A percentile compares a stretch with the other conserved stretches of the same genome.
These are phyloP conservation scores for Suhomyces tanzawaensis DNA, from an alignment of 805 yeast species.

Conservation along the genomic window DNA sequence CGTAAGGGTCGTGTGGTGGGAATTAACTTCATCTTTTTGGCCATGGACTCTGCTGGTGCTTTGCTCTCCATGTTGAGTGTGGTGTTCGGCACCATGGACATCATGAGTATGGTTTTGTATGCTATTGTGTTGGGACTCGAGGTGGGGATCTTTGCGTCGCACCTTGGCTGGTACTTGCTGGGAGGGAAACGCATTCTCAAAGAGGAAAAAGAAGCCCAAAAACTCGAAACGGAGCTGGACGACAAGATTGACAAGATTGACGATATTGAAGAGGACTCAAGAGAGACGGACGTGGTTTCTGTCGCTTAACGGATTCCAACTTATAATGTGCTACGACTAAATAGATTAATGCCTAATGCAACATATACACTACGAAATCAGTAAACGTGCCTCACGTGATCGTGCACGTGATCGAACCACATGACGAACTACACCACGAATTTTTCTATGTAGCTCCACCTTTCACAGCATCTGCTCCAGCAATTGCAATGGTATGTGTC, in stretches of 20 bases:
- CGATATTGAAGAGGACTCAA: too few species aligned
- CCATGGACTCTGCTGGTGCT: conserved; percentile 81
- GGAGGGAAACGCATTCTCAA: conserved; percentile 28
- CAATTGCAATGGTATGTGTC: too few species aligned
- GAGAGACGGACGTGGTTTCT: too few species aligned
- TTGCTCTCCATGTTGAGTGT: conserved; percentile 62
- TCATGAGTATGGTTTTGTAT: conserved; percentile 78
- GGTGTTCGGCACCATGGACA: conserved; percentile 59
- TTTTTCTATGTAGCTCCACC: too few species aligned
- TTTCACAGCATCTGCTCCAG: too few species aligned
- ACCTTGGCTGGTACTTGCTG: conserved; percentile 60
- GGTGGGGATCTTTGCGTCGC: conserved; percentile 71
- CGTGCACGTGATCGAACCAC: not conserved
- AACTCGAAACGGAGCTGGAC: not conserved
- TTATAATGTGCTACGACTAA: too few species aligned
- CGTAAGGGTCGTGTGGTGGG: conserved; percentile 86
- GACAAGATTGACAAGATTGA: too few species aligned
- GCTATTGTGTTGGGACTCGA: conserved; percentile 72
- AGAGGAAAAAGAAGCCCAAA: conserved; percentile 23
- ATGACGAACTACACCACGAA: too few species aligned
- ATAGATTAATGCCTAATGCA: too few species aligned
- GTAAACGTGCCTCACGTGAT: not conserved
- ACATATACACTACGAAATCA: too few species aligned
- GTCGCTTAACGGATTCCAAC: too few species aligned
- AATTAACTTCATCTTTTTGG: conserved; percentile 75